These are phyloP conservation scores for Coniochaeta ligniaria DNA, from an alignment of 2,329 filamentous ascomycete species.

Conservation along the genomic window DNA sequence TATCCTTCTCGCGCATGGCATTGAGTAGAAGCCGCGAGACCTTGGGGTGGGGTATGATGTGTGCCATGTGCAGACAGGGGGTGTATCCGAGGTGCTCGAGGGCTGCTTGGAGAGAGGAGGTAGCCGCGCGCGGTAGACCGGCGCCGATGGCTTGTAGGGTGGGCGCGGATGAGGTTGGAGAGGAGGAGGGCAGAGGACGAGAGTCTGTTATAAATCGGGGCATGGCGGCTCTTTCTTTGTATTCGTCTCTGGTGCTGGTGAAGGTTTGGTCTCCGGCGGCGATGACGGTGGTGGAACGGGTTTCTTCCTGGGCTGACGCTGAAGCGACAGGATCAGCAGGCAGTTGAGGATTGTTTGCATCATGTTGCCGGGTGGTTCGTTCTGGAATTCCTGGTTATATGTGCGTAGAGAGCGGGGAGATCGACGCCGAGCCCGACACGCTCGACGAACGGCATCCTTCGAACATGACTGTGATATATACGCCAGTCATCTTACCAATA, in stretches of 20 bases:
- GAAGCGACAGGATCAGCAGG: not conserved
- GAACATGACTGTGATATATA: not conserved
- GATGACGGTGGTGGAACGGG: not conserved
- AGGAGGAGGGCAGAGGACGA: not conserved
- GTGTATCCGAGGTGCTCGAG: not conserved
- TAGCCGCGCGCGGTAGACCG: not conserved
- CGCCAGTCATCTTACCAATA: not conserved
- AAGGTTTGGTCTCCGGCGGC: not conserved
- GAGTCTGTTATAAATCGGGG: not conserved
- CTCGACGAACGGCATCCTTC: not conserved
- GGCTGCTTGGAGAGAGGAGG: not conserved
- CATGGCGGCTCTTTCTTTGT: not conserved
- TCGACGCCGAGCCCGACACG: not conserved
- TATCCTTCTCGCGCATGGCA: slow-evolving; percentile 17
- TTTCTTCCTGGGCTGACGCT: not conserved
- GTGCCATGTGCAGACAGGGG: not conserved
- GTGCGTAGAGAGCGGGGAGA: not conserved
- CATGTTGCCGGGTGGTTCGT: too few relatives aligned
- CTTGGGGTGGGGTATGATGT: not conserved
- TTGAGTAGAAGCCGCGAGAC: not conserved
- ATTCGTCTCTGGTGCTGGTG: not conserved
- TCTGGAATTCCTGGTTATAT: too few relatives aligned
- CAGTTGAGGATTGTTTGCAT: not conserved
- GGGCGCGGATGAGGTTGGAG: not conserved
- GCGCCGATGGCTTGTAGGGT: not conserved